Percentiles rank a stretch among this genome's conserved stretches.
phyloP scores from a whole-genome alignment of 345 rosid species.

The Salix suchowensis region DNA sequence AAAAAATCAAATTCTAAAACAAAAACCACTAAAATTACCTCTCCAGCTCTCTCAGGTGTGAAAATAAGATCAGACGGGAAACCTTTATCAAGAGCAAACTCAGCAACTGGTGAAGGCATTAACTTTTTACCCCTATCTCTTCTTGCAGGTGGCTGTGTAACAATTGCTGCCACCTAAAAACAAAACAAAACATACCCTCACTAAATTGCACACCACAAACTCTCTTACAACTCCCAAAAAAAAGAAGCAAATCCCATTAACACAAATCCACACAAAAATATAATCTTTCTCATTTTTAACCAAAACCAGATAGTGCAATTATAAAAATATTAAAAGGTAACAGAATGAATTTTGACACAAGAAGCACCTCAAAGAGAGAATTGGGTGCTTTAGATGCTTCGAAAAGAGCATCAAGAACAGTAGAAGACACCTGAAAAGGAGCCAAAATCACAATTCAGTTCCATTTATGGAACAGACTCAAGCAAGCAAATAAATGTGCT shows the following conservation, averaged over 20 bases:
- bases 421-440: conserved; percentile 55
- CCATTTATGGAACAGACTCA: background rate
- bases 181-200: conserved; percentile 1
- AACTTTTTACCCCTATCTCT: conserved; percentile 77
- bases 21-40: conserved; percentile 39
- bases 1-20: conserved; percentile 8
- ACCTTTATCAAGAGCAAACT: conserved; percentile 73
- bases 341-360: background rate
- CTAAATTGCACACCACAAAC: background rate
- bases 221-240: background rate
- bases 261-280: no score
- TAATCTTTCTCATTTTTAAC: background rate
- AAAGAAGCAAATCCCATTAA: background rate
- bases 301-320: background rate
- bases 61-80: conserved; percentile 73
- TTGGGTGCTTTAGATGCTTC: conserved; percentile 56
- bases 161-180: conserved; percentile 80
- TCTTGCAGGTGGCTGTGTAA: conserved; percentile 82
- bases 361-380: conserved; percentile 64
- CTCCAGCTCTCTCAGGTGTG: conserved; percentile 82
- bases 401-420: conserved; percentile 78
- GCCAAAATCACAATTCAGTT: background rate
- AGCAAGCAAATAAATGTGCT: background rate
- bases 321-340: background rate
- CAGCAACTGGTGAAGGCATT: conserved; percentile 79